Evolutionary conservation across 2,329 filamentous ascomycete species (phyloP).

Genomic region (Penicillium sp.): DNA sequence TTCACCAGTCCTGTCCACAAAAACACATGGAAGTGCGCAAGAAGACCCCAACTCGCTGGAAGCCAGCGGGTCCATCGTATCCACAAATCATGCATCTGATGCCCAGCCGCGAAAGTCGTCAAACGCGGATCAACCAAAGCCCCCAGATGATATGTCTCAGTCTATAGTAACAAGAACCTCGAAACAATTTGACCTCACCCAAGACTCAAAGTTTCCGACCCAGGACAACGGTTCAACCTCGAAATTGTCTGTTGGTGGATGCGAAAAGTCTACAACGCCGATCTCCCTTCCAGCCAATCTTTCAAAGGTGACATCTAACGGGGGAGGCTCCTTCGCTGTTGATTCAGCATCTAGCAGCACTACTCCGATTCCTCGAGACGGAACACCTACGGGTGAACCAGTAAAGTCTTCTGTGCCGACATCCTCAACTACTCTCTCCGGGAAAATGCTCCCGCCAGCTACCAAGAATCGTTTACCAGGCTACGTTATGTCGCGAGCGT

Average conservation of each 20-base stretch:
- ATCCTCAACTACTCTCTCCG: conserved; percentile 26
- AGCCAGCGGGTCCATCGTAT: conserved; percentile 21
- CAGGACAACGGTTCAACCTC: conserved; percentile 40
- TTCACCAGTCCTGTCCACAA: conserved; percentile 38
- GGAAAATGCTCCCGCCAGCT: conserved; percentile 41
- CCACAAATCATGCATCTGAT: conserved; percentile 24
- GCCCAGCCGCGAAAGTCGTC: conserved; percentile 24
- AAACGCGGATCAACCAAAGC: conserved; percentile 28
- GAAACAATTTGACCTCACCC: conserved; percentile 29
- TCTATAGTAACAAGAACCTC: conserved; percentile 22
- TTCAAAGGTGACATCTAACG: conserved; percentile 31
- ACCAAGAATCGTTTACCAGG: conserved; percentile 50
- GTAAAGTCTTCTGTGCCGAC: conserved; percentile 26
- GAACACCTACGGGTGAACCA: conserved; percentile 28
- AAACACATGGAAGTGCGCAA: conserved; percentile 28
- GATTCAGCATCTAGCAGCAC: conserved; percentile 31
- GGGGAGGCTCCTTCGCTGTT: conserved; percentile 28
- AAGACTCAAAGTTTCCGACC: conserved; percentile 20
- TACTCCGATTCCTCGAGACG: conserved; percentile 33
- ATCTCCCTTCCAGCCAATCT: conserved; percentile 33
- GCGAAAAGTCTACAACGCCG: conserved; percentile 30
- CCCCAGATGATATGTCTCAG: conserved; percentile 32
- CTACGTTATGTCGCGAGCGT: conserved; percentile 42
- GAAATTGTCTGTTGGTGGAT: conserved; percentile 28
- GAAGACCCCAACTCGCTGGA: conserved; percentile 28